Base-by-base conservation (phyloP, 768 basidiomycete species). In the Dentipellis fragilis region DNA sequence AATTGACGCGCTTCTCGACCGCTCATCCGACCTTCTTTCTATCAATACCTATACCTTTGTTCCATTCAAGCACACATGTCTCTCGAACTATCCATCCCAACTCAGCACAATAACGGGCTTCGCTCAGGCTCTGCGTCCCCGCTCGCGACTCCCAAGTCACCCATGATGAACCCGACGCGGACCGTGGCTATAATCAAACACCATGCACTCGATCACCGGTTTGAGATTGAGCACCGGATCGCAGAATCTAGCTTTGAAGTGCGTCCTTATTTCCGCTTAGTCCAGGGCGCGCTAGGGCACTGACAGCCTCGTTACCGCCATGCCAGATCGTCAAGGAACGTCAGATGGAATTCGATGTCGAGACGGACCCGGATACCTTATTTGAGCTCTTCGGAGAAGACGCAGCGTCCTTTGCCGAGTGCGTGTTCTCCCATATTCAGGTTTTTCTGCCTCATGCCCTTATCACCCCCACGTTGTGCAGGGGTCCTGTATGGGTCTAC, bases 401-500 rank as follows among this genome's bases (percentile, higher is more conserved):
- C 59, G 80, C 85, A 8, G 73, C 75, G 35, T 85, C 81, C 49
- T 77, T 93, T 57, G 80, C 79, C 56, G 87, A 90, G 90, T 91
- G 67, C 75, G 86, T 80, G 46, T 48, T 29, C 23, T n/a, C 23
- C 21, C 45, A 38, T 46, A 11, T 34, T 57, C 3, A 29, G 34
- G 49, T 56, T 52, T 29, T 45, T 34, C 11, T 52, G 46, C 47
- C 38, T 9, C 19, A 35, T 38, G 21, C 46, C 38, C 23, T 35
- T 11, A 35, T n/a, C 16, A 21, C 42, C 48, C 16, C 34, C 19
- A 11, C 16, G 14, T 10, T 38, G 50, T 34, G 34, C 57, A 91
- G 89, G 59, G 88, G 87, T 56, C 85, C 89, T 17, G 87, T 90
- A n/a, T 91, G 90, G 87, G 88, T 93, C 19, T 93, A 91, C 68